Base-by-base conservation (phyloP, 2,329 filamentous ascomycete species). In the Thyridium curvatum region DNA sequence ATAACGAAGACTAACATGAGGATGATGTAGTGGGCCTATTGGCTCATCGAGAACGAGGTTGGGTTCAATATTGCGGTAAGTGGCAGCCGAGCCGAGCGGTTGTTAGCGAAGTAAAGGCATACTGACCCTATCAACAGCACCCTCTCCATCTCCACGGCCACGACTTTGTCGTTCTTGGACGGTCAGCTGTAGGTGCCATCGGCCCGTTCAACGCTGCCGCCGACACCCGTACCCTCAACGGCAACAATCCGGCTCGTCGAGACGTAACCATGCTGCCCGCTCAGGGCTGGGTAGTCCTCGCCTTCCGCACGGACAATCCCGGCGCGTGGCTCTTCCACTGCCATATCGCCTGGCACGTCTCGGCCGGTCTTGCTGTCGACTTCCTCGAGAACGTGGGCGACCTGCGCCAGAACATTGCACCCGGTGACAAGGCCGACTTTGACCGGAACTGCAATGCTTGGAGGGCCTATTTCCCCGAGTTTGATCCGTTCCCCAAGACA, bases 291-390 rank as follows among this genome's bases (percentile, higher is more conserved):
- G 41, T 74, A 5, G 60, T 68, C 2, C 53, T 75, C 9, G 70
- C 65, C 0, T 75, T 72, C 51, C 49, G 57, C 38, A 60, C 66
- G 0, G 62, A 76, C 51, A 74, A 75, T 45, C 71, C 71, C 0
- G 71, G 71, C 34, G 52, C 63, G 6, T 70, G 67, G 66, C 50
- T 68, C n/a, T 59, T 70, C 54, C 67, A 71, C 50, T 70, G 66
- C 55, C 67, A 71, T 47, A 68, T 71, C 41, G 64, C 65, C 15
- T 72, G 64, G 69, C 72, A 77, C 50, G 60, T 71, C 32, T 59
- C 55, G 37, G 62, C 65, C 41, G 72, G 71, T 16, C 59, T 77
- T 13, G 65, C 62, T 7, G 55, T 76, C 28, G 69, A 77, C 51
- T 75, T 77, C 47, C 46, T 77, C 9, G 75, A 59, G 49, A 40